These are phyloP conservation scores for Saprolegnia diclina DNA, from an alignment of 352 stramenopile species.

Conservation along the genomic window DNA sequence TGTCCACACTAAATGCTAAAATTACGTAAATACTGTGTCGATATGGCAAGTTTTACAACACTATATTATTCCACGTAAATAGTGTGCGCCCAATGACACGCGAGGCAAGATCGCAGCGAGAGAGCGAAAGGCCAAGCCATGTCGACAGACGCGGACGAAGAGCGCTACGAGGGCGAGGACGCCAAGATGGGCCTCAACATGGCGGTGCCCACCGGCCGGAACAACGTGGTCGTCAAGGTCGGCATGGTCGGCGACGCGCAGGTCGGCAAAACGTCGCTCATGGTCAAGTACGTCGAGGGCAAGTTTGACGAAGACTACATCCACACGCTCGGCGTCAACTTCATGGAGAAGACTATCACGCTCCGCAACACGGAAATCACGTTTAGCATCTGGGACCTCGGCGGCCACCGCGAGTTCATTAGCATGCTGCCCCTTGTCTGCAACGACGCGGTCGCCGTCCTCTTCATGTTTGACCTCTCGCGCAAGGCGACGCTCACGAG, in stretches of 20 bases:
- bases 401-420: slow-evolving; percentile 90
- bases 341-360: slow-evolving; percentile 95
- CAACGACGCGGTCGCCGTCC: slow-evolving; percentile 91
- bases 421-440: slow-evolving; percentile 93
- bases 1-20: no score
- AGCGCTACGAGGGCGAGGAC: slow-evolving; percentile 17
- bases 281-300: slow-evolving; percentile 95
- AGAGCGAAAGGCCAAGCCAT: background rate
- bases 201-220: slow-evolving; percentile 37
- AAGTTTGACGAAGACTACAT: slow-evolving; percentile 97
- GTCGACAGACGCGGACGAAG: slow-evolving; percentile 12
- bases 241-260: slow-evolving; percentile 93
- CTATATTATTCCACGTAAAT: no score
- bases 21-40: no score
- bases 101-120: background rate
- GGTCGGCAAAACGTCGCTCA: slow-evolving; percentile 93
- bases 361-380: slow-evolving; percentile 93
- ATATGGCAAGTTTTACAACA: no score
- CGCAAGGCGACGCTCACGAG: slow-evolving; percentile 88
- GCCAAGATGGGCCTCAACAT: background rate
- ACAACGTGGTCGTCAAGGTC: slow-evolving; percentile 89
- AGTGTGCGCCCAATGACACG: background rate
- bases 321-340: slow-evolving; percentile 93
- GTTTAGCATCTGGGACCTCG: slow-evolving; percentile 94
- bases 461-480: slow-evolving; percentile 95